A percentile compares a stretch with the other conserved stretches of the same genome.
Evolutionary conservation across 441 rosid genomes (phyloP).

Genomic region (Kokia cookei): DNA sequence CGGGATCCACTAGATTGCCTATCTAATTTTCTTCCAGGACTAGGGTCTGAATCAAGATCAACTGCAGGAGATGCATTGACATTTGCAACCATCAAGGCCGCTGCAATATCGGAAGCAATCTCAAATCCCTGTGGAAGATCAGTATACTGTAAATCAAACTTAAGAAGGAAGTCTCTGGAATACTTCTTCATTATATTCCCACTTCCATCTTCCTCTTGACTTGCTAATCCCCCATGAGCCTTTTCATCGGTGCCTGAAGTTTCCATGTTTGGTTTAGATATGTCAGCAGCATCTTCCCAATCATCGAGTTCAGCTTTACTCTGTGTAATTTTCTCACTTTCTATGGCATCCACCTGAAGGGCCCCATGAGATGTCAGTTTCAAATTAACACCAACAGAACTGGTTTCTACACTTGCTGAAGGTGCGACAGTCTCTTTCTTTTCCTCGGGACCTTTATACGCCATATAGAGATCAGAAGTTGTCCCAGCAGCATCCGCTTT

Average conservation of each 20-base stretch:
- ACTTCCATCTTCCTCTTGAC: conserved; percentile 28
- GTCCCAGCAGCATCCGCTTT: conserved; percentile 35
- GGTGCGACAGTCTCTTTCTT: background rate
- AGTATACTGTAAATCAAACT: conserved; percentile 64
- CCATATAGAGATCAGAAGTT: conserved; percentile 78
- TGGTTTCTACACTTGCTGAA: conserved; percentile 19
- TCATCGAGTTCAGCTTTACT: conserved; percentile 76
- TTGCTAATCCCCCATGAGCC: conserved; percentile 21
- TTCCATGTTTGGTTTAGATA: conserved; percentile 71
- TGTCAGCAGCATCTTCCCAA: conserved; percentile 97
- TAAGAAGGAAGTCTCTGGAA: conserved; percentile 89
- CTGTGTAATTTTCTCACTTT: conserved; percentile 29
- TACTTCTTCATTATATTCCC: conserved; percentile 53
- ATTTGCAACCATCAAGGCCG: conserved; percentile 29
- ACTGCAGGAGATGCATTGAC: conserved; percentile 31
- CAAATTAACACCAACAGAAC: conserved; percentile 20
- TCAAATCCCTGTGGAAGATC: conserved; percentile 70
- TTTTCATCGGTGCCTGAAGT: conserved; percentile 28
- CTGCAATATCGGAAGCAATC: conserved; percentile 44
- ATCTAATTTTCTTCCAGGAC: conserved; percentile 62
- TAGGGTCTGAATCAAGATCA: conserved; percentile 51
- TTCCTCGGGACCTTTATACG: conserved; percentile 67
- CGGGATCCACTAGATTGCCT: conserved; percentile 61
- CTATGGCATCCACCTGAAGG: conserved; percentile 22
- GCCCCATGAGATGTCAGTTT: conserved; percentile 33